These are phyloP conservation scores for Colletotrichum salicis DNA, from an alignment of 2,329 filamentous ascomycete species.

Conservation along the genomic window DNA sequence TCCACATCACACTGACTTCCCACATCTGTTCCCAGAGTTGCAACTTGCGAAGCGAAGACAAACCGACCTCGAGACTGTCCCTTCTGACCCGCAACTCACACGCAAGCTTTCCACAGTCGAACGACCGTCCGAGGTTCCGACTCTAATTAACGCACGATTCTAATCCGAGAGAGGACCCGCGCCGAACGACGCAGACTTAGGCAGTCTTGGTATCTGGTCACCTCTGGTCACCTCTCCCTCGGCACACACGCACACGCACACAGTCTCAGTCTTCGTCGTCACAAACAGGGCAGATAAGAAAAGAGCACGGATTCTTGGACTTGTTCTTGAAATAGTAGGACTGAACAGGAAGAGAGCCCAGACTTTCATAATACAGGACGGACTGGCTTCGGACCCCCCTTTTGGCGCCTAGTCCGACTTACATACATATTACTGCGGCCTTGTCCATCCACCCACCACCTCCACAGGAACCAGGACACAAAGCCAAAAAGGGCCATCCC, in stretches of 20 bases:
- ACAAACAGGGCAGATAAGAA: conserved; percentile 12
- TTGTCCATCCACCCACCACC: conserved; percentile 14
- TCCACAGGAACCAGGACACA: conserved; percentile 3
- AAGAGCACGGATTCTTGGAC: conserved; percentile 11
- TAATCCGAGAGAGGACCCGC: conserved; percentile 20
- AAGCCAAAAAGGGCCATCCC: conserved; percentile 31
- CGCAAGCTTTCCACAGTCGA: conserved; percentile 26
- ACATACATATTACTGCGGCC: conserved; percentile 27
- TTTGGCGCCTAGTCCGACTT: conserved; percentile 31
- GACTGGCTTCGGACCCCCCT: conserved; percentile 25
- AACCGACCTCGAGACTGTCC: conserved; percentile 23
- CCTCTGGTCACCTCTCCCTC: neutral
- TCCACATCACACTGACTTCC: conserved; percentile 13
- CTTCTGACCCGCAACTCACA: conserved; percentile 30
- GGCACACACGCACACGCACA: neutral
- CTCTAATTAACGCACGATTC: conserved; percentile 35
- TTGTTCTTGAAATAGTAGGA: neutral
- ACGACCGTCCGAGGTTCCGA: conserved; percentile 28
- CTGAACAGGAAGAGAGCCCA: neutral
- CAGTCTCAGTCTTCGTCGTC: conserved; percentile 13
- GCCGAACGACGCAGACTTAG: conserved; percentile 28
- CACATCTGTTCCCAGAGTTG: neutral
- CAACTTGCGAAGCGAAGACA: conserved; percentile 17
- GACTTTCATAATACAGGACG: conserved; percentile 14
- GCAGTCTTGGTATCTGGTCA: conserved; percentile 26